Evolutionary conservation across 805 yeast species (phyloP).

Genomic region (Myxozyma geophila): DNA sequence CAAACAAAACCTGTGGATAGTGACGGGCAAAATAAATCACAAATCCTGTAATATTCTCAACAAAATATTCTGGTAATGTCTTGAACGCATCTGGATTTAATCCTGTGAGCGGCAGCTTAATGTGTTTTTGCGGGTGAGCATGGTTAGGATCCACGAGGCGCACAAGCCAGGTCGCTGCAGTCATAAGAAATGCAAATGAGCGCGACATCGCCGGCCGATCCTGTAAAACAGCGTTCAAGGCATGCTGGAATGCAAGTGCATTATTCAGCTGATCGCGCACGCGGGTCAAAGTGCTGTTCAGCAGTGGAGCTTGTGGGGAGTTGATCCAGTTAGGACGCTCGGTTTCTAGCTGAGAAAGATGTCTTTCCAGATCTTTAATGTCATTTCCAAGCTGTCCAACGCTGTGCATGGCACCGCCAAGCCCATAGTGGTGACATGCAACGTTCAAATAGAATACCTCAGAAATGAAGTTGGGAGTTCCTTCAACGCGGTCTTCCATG

Average conservation of each 20-base stretch:
- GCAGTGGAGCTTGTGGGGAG: slow-evolving; percentile 32
- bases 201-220: slow-evolving; percentile 63
- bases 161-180: slow-evolving; percentile 72
- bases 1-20: slow-evolving; percentile 61
- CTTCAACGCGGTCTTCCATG: slow-evolving; percentile 50
- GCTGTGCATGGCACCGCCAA: slow-evolving; percentile 72
- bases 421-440: slow-evolving; percentile 83
- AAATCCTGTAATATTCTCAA: slow-evolving; percentile 81
- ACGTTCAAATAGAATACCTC: slow-evolving; percentile 82
- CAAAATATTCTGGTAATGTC: slow-evolving; percentile 79
- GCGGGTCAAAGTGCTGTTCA: slow-evolving; percentile 50
- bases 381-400: slow-evolving; percentile 59
- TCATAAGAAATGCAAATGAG: slow-evolving; percentile 75
- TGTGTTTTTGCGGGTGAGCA: slow-evolving; percentile 56
- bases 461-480: slow-evolving; percentile 77
- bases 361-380: slow-evolving; percentile 55
- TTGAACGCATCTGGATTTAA: slow-evolving; percentile 73
- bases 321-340: slow-evolving; percentile 44
- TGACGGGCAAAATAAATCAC: slow-evolving; percentile 62
- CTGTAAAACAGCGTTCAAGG: slow-evolving; percentile 66
- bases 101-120: slow-evolving; percentile 59
- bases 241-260: slow-evolving; percentile 55
- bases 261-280: slow-evolving; percentile 51
- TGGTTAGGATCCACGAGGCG: slow-evolving; percentile 76
- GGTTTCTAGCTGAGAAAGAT: slow-evolving; percentile 54